Percentiles rank a stretch among this genome's conserved stretches.
Evolutionary conservation across 1,284 basidiomycete genomes (phyloP).

Genomic region (Moesziomyces parantarcticus): DNA sequence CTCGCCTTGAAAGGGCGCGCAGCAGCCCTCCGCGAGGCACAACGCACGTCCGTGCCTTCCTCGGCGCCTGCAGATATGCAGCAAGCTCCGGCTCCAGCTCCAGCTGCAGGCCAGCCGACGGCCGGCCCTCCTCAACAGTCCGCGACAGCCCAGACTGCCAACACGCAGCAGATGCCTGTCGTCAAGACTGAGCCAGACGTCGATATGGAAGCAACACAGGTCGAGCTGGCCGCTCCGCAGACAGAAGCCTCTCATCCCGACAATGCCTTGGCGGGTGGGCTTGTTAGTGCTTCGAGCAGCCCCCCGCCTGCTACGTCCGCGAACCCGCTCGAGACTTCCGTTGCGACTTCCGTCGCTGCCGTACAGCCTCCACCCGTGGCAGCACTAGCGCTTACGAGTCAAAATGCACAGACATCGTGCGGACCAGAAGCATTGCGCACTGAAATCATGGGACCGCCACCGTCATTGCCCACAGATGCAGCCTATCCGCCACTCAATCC

Average conservation of each 20-base stretch:
- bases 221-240: background rate
- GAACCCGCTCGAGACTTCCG: background rate
- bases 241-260: background rate
- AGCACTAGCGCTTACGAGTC: conserved; percentile 5
- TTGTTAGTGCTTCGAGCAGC: conserved; percentile 8
- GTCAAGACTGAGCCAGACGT: conserved; percentile 11
- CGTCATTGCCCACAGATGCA: conserved; percentile 28
- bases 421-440: conserved; percentile 30
- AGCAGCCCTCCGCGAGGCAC: conserved; percentile 23
- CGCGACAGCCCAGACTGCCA: background rate
- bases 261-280: conserved; percentile 12
- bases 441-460: conserved; percentile 53
- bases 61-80: conserved; percentile 1
- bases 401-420: background rate
- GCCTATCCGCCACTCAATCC: conserved; percentile 48
- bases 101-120: background rate
- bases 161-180: background rate
- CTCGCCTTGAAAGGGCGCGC: conserved; percentile 33
- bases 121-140: background rate
- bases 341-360: too few relatives aligned
- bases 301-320: background rate
- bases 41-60: conserved; percentile 25
- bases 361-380: conserved; percentile 7
- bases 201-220: background rate
- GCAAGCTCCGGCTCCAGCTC: conserved; percentile 2